Base-by-base conservation (phyloP, 2,329 filamentous ascomycete species). In the Leptoxyphium fumago region DNA sequence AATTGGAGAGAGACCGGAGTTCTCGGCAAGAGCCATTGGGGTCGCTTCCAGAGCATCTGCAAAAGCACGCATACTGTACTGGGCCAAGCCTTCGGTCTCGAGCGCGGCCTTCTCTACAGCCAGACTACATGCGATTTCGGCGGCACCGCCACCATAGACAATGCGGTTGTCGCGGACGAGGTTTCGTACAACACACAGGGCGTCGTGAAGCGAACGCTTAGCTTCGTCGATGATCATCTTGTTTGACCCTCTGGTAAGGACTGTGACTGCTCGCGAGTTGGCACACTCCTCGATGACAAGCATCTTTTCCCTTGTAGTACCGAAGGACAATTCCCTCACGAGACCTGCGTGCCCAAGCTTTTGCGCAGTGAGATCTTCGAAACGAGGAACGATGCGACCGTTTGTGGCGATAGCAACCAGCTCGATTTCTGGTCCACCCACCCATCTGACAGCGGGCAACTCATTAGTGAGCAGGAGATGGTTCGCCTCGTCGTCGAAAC, bases 201-300 rank as follows among this genome's bases (percentile, higher is more conserved):
- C 91, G 65, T 98, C 91, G 64, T 98, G 93, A 46, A 98, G 75
- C 41, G 91, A 96, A 57, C 93, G 80, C 72, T 95, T 95, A 44
- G 93, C 93, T 68, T 98, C 93, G 61, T 98, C 93, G 63, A 98
- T 96, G 64, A 98, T 94, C 91, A 98, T 98, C 75, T 96, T 98
- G 77, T 98, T 98, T 73, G 87, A 94, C 59, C 91, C 91, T 59
- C 91, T 77, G 48, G 98, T 84, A 64, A 98, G 98, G 44, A 94
- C 80, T 2, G 91, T 98, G 48, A 98, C 93, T 39, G 91, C 91
- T 57, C 91, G 75, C 46, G 86, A 94, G 71, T 98, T 98, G 59
- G 93, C 91, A 62, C 91, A 98, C 68, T 98, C 91, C 69, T 98
- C 93, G 56, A 98, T 98, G 45, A 98, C 85, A 56, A 98, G 73